Conservation (phyloP, 345 rosid genomes). For the Arabidopsis suecica region DNA sequence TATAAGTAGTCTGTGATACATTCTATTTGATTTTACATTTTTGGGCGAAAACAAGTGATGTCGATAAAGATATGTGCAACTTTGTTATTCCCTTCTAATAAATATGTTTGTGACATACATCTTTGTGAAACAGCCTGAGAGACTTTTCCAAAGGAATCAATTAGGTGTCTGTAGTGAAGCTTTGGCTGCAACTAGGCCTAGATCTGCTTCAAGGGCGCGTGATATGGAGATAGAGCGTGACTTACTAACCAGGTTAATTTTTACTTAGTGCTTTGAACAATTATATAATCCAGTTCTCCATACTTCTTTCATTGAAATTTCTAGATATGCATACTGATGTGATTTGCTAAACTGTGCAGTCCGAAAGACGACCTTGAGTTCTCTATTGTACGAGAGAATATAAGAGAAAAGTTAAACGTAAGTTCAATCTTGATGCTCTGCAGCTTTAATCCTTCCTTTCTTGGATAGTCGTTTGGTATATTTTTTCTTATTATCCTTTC, state of each 20-base stretch:
- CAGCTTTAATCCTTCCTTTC: background rate
- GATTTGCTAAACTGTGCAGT: slow-evolving; percentile 51
- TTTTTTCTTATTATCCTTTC: background rate
- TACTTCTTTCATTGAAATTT: background rate
- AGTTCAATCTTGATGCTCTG: slow-evolving; percentile 41
- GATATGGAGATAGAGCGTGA: slow-evolving; percentile 89
- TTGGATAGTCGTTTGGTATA: background rate
- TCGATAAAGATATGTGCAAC: background rate
- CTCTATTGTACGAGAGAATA: slow-evolving; percentile 84
- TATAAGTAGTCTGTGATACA: background rate
- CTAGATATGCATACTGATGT: slow-evolving; percentile 10
- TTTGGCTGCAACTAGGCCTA: slow-evolving; percentile 91
- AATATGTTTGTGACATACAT: slow-evolving; percentile 45
- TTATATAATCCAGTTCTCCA: background rate
- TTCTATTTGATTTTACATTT: background rate
- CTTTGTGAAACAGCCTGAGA: slow-evolving; percentile 90
- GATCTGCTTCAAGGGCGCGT: slow-evolving; percentile 63
- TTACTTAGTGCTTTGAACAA: slow-evolving; percentile 6
- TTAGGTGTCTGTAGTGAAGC: slow-evolving; percentile 86
- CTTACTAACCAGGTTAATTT: slow-evolving; percentile 72
- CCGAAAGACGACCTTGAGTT: slow-evolving; percentile 92
- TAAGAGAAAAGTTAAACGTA: slow-evolving; percentile 77
- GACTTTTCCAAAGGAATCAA: slow-evolving; percentile 81
- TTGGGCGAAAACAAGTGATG: background rate
- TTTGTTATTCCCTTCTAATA: background rate